Evolutionary conservation across 2,329 filamentous ascomycete genomes (phyloP), one percentile per base, ranked within the genome.

Genomic region (Nothophaeocryptopus gaeumannii): DNA sequence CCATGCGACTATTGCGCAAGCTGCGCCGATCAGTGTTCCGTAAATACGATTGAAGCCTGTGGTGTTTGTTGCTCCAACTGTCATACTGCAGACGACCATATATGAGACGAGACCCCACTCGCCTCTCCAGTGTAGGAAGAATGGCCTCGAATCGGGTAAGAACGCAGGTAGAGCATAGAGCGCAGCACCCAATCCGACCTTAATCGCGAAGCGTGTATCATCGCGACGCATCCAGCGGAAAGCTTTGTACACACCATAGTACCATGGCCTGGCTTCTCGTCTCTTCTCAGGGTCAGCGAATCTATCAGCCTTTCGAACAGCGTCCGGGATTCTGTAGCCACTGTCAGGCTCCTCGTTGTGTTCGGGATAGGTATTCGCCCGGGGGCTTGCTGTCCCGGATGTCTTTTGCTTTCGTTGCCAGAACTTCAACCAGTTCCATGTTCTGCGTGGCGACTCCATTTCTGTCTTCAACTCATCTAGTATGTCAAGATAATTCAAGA

Each of bases 81-180:
- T 99, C 90, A 96, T 97, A 33, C 88, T 90, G 66, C 91, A 95
- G 16, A 99, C 93, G 65, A 97, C 84, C 92, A 97, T 97, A 74
- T 96, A 97, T 0, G 90, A 96, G 47, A 99, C 70, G 2, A 99
- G 77, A 15, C 93, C 93, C 93, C 93, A 99, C 76, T 99, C 93
- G 29, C 92, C 92, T 67, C 92, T 80, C 89, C 91, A 97, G 62
- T 86, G 85, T 45, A 83, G 79, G 67, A 96, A 99, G 14, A 86
- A 78, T 0, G 88, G 87, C 45, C 90, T 78, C 2, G 90, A 95
- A 8, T 79, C 74, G 1, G 84, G 80, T 31, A 96, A 79, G 63
- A 96, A 99, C 2, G 93, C 86, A 59, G 95, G 88, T 68, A 93
- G 82, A 13, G 90, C 92, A 74, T 92, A 97, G 0, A 96, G 71